Evolutionary conservation across 2,329 filamentous ascomycete species (phyloP), one percentile per base, ranked within the genome.

Genomic region (Plectosphaerella plurivora): DNA sequence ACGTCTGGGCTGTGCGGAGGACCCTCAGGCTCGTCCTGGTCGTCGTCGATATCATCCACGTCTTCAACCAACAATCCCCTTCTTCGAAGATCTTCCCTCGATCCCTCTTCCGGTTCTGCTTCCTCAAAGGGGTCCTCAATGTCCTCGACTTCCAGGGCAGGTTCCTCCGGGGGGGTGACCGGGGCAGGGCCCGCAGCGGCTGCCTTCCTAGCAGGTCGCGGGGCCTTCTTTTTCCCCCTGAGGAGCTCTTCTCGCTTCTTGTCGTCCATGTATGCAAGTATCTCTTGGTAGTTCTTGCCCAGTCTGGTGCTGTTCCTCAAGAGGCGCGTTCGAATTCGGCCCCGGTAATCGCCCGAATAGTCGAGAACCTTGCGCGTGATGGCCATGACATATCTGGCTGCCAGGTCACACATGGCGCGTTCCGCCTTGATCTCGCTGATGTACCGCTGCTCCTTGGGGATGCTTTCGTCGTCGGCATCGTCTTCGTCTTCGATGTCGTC

Each of bases 211-310:
- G 65, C 28, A 67, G 18, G 69, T 71, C 37, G 68, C 68, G 69
- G 58, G 61, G 74, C 76, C 59, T 68, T 73, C 50, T 63, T 66
- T 57, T 65, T 65, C 3, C 55, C 50, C 51, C 58, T 59, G 50
- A 69, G 67, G 53, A 69, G 57, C 49, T 75, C 73, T 59, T 77
- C 76, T 44, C 81, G 68, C 62, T 86, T 84, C 47, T 78, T 76
- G 53, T 87, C 82, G 61, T 96, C 91, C 4, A 97, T 75, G 66
- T 87, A 94, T 9, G 83, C 82, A 5, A 96, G 74, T 7, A 97
- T 84, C 61, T 94, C 91, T 63, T 87, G 89, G 76, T 89, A 95
- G 65, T 94, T 97, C 45, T 82, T 75, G 3, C 94, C 94, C 3
- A 99, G 78, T 63, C 83, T 85, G n/a, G 74, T 75, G 64, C 87